These are phyloP conservation scores for Nemophila menziesii DNA, from an alignment of 257 asterid genomes.

Conservation along the genomic window DNA sequence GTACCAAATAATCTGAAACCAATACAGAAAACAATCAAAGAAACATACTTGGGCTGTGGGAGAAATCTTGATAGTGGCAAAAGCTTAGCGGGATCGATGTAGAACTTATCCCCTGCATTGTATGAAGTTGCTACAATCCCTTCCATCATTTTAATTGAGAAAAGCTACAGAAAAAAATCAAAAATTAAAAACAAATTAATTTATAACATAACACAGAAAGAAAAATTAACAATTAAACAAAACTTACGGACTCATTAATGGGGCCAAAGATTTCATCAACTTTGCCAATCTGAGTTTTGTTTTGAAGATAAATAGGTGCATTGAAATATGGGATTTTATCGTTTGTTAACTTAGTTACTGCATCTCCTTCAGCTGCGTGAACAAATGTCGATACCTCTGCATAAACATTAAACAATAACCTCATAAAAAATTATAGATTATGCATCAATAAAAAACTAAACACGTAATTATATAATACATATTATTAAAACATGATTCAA, in stretches of 20 bases:
- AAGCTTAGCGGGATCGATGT: slow-evolving; percentile 85
- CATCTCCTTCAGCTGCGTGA: slow-evolving; percentile 93
- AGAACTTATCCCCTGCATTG: slow-evolving; percentile 77
- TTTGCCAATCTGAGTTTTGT: slow-evolving; percentile 94
- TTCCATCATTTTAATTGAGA: slow-evolving; percentile 81
- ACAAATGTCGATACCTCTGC: slow-evolving; percentile 79
- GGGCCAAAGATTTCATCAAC: slow-evolving; percentile 97
- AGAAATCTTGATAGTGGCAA: slow-evolving; percentile 76
- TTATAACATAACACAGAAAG: background rate
- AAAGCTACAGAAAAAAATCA: slow-evolving; percentile 29
- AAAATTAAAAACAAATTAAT: background rate
- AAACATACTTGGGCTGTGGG: slow-evolving; percentile 65
- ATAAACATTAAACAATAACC: background rate
- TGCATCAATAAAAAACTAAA: background rate
- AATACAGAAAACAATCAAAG: background rate
- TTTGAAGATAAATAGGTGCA: slow-evolving; percentile 86
- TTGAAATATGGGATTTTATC: slow-evolving; percentile 91
- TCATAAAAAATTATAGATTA: no score
- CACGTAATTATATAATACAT: background rate
- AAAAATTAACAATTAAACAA: background rate
- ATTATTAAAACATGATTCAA: background rate
- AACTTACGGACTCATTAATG: slow-evolving; percentile 89
- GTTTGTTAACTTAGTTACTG: slow-evolving; percentile 70
- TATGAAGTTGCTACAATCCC: slow-evolving; percentile 86
- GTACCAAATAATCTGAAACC: no score